Evolutionary conservation across 768 basidiomycete genomes (phyloP), one percentile per base, ranked within the genome.

Genomic region (Calocera viscosa): DNA sequence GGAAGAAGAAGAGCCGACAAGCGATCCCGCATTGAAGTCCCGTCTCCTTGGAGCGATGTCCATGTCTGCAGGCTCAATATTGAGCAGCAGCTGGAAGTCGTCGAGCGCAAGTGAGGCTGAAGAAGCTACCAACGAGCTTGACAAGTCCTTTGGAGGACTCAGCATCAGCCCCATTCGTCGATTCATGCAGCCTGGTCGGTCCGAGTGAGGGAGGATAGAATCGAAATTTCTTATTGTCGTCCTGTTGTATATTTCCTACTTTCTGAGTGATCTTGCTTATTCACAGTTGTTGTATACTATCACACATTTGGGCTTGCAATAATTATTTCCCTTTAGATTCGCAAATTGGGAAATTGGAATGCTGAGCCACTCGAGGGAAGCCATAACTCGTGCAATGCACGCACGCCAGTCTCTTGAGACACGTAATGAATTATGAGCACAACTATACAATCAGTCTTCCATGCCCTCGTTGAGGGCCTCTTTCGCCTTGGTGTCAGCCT

Each of bases 401-500:
- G 35, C 35, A 38, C 5, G 8, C 3, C 7, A 47, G 16, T 7
- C 24, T 47, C 24, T 47, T 47, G 43, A 47, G 43, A 47, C 5
- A 47, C 24, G 43, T 5, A 47, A 47, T 47, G 16, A 19, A 60
- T 16, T 60, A 60, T 60, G 5, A 60, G 14, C 53, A 60, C 53
- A 60, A 28, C 53, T 47, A 60, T 60, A 60, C 53, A 60, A 26
- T 60, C 53, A 60, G 53, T 60, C 53, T 60, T 60, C 53, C 53
- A 60, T 60, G 53, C 53, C 53, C 53, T 60, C 53, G 19, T 60
- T 60, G 26, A 99, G 75, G 40, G 89, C 85, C 53, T 86, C 90
- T 80, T 90, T 92, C 22, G 94, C 96, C 75, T 88, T 87, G 67
- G 79, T 80, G 74, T 96, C 90, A 33, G 94, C 96, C 73, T 94